A percentile compares a stretch with the other conserved stretches of the same genome.
phyloP scores from a whole-genome alignment of 1,284 basidiomycete genomes.

The Golubevia sp. region DNA sequence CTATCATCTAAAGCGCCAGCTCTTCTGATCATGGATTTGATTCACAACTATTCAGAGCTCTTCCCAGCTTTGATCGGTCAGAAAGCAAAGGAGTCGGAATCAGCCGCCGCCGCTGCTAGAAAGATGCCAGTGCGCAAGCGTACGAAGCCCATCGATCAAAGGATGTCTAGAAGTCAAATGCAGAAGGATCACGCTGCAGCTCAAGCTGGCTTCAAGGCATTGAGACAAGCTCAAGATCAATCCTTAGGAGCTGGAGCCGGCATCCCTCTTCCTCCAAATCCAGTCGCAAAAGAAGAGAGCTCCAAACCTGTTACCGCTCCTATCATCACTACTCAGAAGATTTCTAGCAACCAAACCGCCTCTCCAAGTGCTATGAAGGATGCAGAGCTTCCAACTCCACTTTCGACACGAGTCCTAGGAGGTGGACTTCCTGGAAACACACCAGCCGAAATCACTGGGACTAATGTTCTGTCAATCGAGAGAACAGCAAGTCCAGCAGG shows the following conservation, averaged over 20 bases:
- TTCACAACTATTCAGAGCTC: conserved; percentile 76
- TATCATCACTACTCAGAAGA: not conserved
- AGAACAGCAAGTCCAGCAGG: not conserved
- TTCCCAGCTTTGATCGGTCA: conserved; percentile 79
- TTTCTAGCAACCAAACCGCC: not conserved
- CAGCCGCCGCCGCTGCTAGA: conserved; percentile 60
- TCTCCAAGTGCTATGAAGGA: not conserved
- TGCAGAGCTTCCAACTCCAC: not conserved
- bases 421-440: not conserved
- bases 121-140: conserved; percentile 80
- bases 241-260: not conserved
- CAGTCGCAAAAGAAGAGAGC: not conserved
- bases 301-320: not conserved
- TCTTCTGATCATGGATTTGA: conserved; percentile 76
- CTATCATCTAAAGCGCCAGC: conserved; percentile 72
- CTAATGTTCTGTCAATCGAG: not conserved
- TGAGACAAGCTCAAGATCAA: not conserved
- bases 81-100: conserved; percentile 81
- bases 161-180: not conserved
- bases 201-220: not conserved
- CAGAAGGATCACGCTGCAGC: not conserved
- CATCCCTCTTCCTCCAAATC: not conserved
- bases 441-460: not conserved
- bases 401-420: not conserved
- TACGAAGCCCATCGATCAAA: conserved; percentile 83